A percentile compares a stretch with the other conserved stretches of the same genome.
phyloP scores from a whole-genome alignment of 768 basidiomycete species.

The Flagelloscypha sp. region DNA sequence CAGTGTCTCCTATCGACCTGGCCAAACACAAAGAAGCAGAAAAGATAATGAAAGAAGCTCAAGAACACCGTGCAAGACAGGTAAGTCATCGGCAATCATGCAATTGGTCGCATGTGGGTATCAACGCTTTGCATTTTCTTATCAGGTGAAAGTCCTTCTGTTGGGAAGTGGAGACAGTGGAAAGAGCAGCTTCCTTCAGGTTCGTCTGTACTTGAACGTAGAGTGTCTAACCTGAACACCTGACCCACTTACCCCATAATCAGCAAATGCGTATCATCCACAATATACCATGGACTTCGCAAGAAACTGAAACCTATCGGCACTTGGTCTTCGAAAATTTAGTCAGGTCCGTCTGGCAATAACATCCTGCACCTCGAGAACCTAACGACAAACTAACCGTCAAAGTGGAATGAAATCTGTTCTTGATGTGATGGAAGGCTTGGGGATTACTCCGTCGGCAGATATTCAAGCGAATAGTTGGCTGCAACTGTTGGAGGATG shows the following conservation, averaged over 20 bases:
- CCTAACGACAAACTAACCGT: too few species aligned
- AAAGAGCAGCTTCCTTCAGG: slow-evolving; percentile 88
- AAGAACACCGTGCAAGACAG: not conserved
- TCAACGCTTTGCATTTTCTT: too few species aligned
- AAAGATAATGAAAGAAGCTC: not conserved
- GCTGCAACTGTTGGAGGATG: slow-evolving; percentile 1
- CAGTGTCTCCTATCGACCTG: not conserved
- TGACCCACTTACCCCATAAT: slow-evolving; percentile 3
- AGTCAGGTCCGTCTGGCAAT: too few species aligned
- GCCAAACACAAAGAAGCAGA: not conserved
- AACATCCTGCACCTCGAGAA: too few species aligned
- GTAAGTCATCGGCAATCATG: not conserved
- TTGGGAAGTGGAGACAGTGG: slow-evolving; percentile 92
- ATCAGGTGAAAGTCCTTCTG: slow-evolving; percentile 56
- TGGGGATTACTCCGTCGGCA: slow-evolving; percentile 67
- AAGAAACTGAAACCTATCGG: slow-evolving; percentile 83
- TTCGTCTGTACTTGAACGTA: slow-evolving; percentile 14
- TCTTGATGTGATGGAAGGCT: slow-evolving; percentile 84
- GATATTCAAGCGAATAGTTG: slow-evolving; percentile 40
- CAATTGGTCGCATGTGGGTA: too few species aligned
- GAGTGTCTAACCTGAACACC: not conserved
- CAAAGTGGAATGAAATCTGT: slow-evolving; percentile 80
- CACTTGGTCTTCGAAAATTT: slow-evolving; percentile 93
- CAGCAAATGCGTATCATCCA: slow-evolving; percentile 98
- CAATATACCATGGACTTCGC: slow-evolving; percentile 67